Percentiles rank a stretch among this genome's conserved stretches.
Evolutionary conservation across 371 early-diverging fungal genomes (phyloP).

Genomic region (Nosema muscidifuracis): DNA sequence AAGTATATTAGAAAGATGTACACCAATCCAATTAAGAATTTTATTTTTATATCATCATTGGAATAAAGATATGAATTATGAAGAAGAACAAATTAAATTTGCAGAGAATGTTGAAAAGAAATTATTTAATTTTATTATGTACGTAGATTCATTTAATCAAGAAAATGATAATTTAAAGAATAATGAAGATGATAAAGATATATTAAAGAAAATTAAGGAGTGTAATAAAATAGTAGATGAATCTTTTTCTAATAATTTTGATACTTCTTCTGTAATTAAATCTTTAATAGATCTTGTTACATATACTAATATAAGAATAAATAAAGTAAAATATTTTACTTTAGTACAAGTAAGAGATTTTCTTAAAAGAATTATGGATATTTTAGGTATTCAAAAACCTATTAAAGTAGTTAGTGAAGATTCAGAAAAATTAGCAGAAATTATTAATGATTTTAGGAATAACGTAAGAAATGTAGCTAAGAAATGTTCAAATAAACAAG

Average conservation of each 20-base stretch:
- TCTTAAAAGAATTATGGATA: constrained; percentile 41
- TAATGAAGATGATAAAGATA: constrained; percentile 12
- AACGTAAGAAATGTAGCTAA: constrained; percentile 50
- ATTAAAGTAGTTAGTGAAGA: constrained; percentile 9
- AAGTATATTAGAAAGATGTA: constrained; percentile 75
- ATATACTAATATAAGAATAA: constrained; percentile 66
- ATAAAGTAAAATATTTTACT: not conserved
- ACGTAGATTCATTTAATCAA: constrained; percentile 62
- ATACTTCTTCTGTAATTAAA: constrained; percentile 75
- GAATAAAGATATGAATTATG: constrained; percentile 80
- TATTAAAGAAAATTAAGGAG: constrained; percentile 12
- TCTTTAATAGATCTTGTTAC: constrained; percentile 73
- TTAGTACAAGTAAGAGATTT: constrained; percentile 30
- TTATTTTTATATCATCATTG: constrained; percentile 85
- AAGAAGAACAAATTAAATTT: constrained; percentile 72
- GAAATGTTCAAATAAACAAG: constrained; percentile 17
- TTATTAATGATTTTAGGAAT: constrained; percentile 54
- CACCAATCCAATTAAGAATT: constrained; percentile 78
- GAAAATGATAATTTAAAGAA: constrained; percentile 42
- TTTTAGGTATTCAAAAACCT: constrained; percentile 40
- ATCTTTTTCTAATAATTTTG: constrained; percentile 82
- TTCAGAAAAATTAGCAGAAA: constrained; percentile 22
- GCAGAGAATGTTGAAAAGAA: constrained; percentile 72
- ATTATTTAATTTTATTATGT: constrained; percentile 67
- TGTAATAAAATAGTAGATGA: constrained; percentile 66